A percentile compares a stretch with the other conserved stretches of the same genome.
Evolutionary conservation across 2,329 filamentous ascomycete genomes (phyloP).

Genomic region (Fusarium sterilihyphosum): DNA sequence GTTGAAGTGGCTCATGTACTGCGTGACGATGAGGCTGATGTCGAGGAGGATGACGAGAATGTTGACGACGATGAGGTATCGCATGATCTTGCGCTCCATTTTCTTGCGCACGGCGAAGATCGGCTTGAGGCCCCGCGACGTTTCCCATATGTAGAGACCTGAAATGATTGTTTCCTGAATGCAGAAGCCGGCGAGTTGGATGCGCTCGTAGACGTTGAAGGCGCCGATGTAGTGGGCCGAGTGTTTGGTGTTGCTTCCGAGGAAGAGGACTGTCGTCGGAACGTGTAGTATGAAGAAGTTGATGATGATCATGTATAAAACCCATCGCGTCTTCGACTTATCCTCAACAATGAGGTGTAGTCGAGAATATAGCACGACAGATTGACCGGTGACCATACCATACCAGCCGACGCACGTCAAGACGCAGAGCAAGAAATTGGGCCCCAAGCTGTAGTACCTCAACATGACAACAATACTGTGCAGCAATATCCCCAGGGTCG

Average conservation of each 20-base stretch:
- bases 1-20: constrained; percentile 33
- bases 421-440: constrained; percentile 30
- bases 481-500: constrained; percentile 20
- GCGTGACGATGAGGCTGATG: constrained; percentile 20
- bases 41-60: constrained; percentile 34
- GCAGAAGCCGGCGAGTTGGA: constrained; percentile 31
- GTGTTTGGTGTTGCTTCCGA: constrained; percentile 22
- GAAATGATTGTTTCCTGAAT: constrained; percentile 33
- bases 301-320: constrained; percentile 30
- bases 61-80: constrained; percentile 30
- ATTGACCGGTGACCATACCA: constrained; percentile 34
- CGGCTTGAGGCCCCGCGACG: constrained; percentile 20
- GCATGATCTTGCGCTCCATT: constrained; percentile 26
- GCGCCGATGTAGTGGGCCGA: constrained; percentile 13
- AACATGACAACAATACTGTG: constrained; percentile 31
- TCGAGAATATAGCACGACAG: constrained; percentile 30
- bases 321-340: constrained; percentile 31
- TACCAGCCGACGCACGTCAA: constrained; percentile 35
- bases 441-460: constrained; percentile 31
- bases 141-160: constrained; percentile 33
- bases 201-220: constrained; percentile 32
- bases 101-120: constrained; percentile 25
- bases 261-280: constrained; percentile 24
- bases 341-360: constrained; percentile 30
- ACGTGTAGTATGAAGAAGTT: constrained; percentile 31